Evolutionary conservation across 345 rosid genomes (phyloP), one percentile per base, ranked within the genome.

Genomic region (Syzygium grande): DNA sequence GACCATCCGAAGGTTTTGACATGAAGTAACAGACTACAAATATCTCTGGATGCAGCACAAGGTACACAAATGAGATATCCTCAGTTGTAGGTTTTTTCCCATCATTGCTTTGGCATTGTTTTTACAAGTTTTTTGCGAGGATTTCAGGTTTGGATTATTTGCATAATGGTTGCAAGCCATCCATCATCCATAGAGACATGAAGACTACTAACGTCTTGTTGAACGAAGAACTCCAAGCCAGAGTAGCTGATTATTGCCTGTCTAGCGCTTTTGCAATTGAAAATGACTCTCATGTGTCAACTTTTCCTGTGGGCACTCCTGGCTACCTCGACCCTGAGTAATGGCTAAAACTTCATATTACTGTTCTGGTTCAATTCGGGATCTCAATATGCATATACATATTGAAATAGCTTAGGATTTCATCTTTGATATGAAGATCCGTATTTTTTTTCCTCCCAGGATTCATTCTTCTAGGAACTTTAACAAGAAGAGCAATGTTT

Each of bases 161-260:
- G n/a, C n/a, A n/a, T n/a, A n/a, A n/a, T n/a, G n/a, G n/a, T n/a
- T n/a, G n/a, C n/a, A n/a, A n/a, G n/a, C n/a, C n/a, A n/a, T n/a
- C n/a, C n/a, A n/a, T n/a, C n/a, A n/a, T n/a, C n/a, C n/a, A n/a
- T n/a, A 34, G 53, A 14, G 53, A 52, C 53, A 7, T 13, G 53
- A 52, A 14, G 16, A 14, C 53, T 52, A 5, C 92, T 12, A 94
- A 95, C 90, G 94, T 95, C n/a, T 83, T 95, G 27, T 59, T 95
- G 55, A 84, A 92, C 78, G 94, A 94, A 29, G 86, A 34, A n/a
- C 84, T 90, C 83, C 92, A 91, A 68, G 98, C 94, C 5, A 95
- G 93, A n/a, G 84, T 94, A 79, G 93, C 95, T 0, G 96, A 94
- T 88, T 94, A 34, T 87, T 97, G 98, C 30, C 89, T 94, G 17